Percentiles rank a stretch among this genome's conserved stretches.
Conservation (phyloP, 169 alveolate species). For the Cryptosporidium ubiquitum region DNA sequence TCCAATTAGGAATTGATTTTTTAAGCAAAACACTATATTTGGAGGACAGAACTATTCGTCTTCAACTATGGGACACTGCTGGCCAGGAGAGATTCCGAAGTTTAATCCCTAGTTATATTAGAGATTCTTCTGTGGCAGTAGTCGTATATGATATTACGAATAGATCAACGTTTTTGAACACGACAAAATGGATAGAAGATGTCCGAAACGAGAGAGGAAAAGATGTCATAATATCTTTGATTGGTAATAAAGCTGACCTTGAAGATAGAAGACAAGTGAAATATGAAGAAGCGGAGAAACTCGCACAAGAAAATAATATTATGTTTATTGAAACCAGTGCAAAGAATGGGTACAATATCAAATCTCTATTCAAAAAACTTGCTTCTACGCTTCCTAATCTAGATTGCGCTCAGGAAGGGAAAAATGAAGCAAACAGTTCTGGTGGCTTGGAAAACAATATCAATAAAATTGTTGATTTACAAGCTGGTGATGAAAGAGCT, state of each 20-base stretch:
- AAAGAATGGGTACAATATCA: conserved; percentile 94
- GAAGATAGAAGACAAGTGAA: conserved; percentile 89
- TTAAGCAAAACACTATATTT: conserved; percentile 93
- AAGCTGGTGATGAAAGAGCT: conserved; percentile 30
- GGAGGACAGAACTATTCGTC: conserved; percentile 94
- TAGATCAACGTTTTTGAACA: conserved; percentile 86
- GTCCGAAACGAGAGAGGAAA: conserved; percentile 95
- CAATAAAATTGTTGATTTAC: conserved; percentile 51
- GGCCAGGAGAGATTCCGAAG: conserved; percentile 97
- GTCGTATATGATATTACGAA: conserved; percentile 95
- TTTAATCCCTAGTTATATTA: conserved; percentile 95
- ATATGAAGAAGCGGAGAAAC: conserved; percentile 93
- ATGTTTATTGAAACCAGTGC: conserved; percentile 97
- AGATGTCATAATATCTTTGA: conserved; percentile 94
- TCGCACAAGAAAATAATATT: conserved; percentile 90
- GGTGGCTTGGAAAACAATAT: conserved; percentile 16
- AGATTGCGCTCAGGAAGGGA: conserved; percentile 60
- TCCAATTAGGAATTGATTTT: conserved; percentile 93
- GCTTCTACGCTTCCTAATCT: conserved; percentile 82
- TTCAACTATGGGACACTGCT: conserved; percentile 99
- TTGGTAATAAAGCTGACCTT: conserved; percentile 97
- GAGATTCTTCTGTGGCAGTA: conserved; percentile 97
- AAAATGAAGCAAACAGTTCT: neutral
- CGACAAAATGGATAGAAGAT: conserved; percentile 96
- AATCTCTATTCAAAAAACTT: conserved; percentile 88